These are phyloP conservation scores for Hypericum androsaemum DNA, from an alignment of 345 rosid species.

Conservation along the genomic window DNA sequence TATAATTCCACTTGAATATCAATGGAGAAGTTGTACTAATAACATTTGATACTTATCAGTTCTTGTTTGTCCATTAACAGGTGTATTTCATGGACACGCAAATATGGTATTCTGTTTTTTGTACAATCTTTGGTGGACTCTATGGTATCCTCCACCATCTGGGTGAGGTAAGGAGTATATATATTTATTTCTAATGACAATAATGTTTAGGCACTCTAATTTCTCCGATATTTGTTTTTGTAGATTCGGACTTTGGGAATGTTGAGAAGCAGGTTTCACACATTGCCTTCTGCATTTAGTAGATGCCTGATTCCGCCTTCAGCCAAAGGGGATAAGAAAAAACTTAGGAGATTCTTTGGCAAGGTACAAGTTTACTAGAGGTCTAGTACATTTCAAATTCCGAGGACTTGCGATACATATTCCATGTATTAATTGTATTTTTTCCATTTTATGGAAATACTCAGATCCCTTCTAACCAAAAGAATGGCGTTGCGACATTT, in stretches of 20 bases:
- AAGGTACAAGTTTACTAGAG: not conserved
- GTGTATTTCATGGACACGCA: conserved; percentile 98
- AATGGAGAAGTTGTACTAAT: no score
- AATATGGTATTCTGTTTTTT: conserved; percentile 96
- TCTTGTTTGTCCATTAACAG: conserved; percentile 18
- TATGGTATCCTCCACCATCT: conserved; percentile 96
- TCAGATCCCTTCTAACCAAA: conserved; percentile 42
- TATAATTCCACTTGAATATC: no score
- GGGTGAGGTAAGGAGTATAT: conserved; percentile 67
- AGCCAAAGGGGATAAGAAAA: conserved; percentile 32
- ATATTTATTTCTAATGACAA: conserved; percentile 7
- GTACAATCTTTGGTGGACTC: conserved; percentile 79
- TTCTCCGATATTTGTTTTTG: conserved; percentile 11
- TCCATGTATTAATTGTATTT: no score
- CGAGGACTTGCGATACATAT: no score
- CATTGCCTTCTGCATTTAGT: conserved; percentile 80
- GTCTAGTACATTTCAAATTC: no score
- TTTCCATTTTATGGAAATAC: not conserved
- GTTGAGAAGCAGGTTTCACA: conserved; percentile 86
- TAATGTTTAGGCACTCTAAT: conserved; percentile 18
- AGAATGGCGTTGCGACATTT: conserved; percentile 60
- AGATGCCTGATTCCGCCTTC: conserved; percentile 52
- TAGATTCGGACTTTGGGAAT: conserved; percentile 94
- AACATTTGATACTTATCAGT: no score
- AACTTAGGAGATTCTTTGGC: conserved; percentile 32